Base-by-base conservation (phyloP, 257 asterid species). In the Solanum appendiculatum region DNA sequence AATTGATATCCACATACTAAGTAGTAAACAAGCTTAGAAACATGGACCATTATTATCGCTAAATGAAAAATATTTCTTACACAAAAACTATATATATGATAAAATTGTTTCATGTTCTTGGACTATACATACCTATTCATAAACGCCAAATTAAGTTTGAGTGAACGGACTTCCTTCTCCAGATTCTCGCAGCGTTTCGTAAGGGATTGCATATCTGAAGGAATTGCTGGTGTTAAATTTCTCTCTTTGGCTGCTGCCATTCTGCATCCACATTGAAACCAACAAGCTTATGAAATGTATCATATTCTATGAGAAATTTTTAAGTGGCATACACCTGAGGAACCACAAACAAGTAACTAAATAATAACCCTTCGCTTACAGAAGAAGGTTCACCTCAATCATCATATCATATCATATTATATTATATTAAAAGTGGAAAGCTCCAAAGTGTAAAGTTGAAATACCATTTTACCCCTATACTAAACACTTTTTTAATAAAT, bases 231-330 rank as follows among this genome's bases (percentile, higher is more conserved):
- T 5, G 93, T 91, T 66, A 91, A 90, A 75, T 94, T 95, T 88
- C 92, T 95, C 92, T 93, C 99, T 91, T 95, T 96, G 23, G 98
- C 99, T 95, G 94, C 98, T 23, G 98, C 98, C 98, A 95, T 96
- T 90, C 98, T 95, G 87, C 89, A 91, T 82, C 54, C 25, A 21
- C 0, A 82, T 86, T 9, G 87, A 39, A 42, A 80, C 13, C 33
- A 27, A 70, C 29, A 64, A 78, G 78, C 15, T 44, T 72, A 39
- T 46, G 85, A 44, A 75, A 60, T 68, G 20, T 0, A 39, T 39
- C 54, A 74, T 74, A 39, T 5, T 39, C 6, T 39, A 74, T 74
- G 54, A 39, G 56, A 74, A 74, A 12, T 6, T 74, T 36, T 70
- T 18, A 34, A 73, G 33, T 21, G 54, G 31, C 20, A 70, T 73